Evolutionary conservation across 2,329 filamentous ascomycete species (phyloP).

Genomic region (Aspergillus tanneri): DNA sequence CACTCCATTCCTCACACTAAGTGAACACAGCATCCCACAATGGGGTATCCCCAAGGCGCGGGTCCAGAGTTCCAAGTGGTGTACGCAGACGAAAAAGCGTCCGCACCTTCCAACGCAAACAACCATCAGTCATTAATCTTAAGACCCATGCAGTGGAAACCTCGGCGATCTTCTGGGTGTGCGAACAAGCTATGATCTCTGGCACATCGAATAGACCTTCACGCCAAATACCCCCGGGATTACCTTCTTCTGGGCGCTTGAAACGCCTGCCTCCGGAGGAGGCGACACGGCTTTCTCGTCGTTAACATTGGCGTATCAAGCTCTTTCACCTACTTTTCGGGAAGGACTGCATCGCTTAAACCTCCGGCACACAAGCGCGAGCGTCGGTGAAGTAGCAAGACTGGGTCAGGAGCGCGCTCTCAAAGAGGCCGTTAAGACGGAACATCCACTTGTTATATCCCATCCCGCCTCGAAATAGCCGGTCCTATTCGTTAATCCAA

Average conservation of each 20-base stretch:
- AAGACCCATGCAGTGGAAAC: constrained; percentile 6
- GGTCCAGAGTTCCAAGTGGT: constrained; percentile 12
- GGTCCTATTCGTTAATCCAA: constrained; percentile 12
- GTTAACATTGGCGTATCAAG: constrained; percentile 9
- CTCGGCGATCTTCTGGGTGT: constrained; percentile 8
- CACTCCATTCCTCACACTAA: neutral
- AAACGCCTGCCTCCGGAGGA: constrained; percentile 9
- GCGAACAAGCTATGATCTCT: constrained; percentile 12
- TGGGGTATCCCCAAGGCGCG: constrained; percentile 13
- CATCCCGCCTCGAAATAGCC: constrained; percentile 10
- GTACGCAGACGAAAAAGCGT: constrained; percentile 14
- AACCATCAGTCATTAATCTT: neutral
- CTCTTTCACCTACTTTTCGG: constrained; percentile 11
- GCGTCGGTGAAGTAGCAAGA: constrained; percentile 10
- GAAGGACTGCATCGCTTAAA: constrained; percentile 10
- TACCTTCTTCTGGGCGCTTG: constrained; percentile 13
- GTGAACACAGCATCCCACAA: constrained; percentile 9
- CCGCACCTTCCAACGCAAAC: neutral
- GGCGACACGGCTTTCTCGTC: constrained; percentile 13
- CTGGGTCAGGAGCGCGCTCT: constrained; percentile 11
- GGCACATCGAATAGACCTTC: constrained; percentile 14
- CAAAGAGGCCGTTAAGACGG: constrained; percentile 11
- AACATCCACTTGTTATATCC: constrained; percentile 10
- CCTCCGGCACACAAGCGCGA: constrained; percentile 12
- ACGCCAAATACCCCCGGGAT: constrained; percentile 11